Conservation (phyloP, 306 rosid genomes). For the Inga laurina region DNA sequence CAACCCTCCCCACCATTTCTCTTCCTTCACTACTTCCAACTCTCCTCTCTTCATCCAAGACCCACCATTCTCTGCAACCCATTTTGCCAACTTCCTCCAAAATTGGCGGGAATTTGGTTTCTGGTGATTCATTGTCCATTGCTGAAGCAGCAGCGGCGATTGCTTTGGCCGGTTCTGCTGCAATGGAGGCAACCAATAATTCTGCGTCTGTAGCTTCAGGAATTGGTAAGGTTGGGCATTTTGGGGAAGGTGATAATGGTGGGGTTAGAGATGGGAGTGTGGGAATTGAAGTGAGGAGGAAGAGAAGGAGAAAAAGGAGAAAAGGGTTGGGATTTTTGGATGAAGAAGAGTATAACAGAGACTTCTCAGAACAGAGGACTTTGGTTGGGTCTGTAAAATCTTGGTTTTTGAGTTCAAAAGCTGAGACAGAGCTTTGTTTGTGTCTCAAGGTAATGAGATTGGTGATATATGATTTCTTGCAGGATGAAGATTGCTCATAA, state of each 20-base stretch:
- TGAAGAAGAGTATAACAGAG: slow-evolving; percentile 32
- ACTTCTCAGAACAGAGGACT: slow-evolving; percentile 14
- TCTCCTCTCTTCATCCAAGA: slow-evolving; percentile 35
- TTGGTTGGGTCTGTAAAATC: slow-evolving; percentile 42
- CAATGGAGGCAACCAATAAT: slow-evolving; percentile 47
- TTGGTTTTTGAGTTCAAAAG: slow-evolving; percentile 51
- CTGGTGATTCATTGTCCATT: slow-evolving; percentile 45
- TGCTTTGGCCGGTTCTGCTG: slow-evolving; percentile 40
- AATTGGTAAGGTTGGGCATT: slow-evolving; percentile 36
- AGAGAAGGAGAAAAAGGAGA: slow-evolving; percentile 54
- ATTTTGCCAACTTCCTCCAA: slow-evolving; percentile 40
- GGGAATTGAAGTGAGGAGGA: slow-evolving; percentile 52
- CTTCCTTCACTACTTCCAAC: slow-evolving; percentile 51
- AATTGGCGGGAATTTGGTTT: slow-evolving; percentile 41
- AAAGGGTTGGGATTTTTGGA: slow-evolving; percentile 36
- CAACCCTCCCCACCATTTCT: slow-evolving; percentile 51
- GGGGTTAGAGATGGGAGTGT: slow-evolving; percentile 24
- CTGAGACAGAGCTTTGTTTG: slow-evolving; percentile 66
- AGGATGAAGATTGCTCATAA: neutral
- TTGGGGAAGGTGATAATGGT: slow-evolving; percentile 34
- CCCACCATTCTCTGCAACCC: slow-evolving; percentile 47
- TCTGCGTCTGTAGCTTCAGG: slow-evolving; percentile 37
- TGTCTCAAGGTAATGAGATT: slow-evolving; percentile 55
- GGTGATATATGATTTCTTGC: neutral
- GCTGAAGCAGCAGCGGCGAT: slow-evolving; percentile 53